Conservation (phyloP, 768 basidiomycete species). For the Lyophyllum shimeji region DNA sequence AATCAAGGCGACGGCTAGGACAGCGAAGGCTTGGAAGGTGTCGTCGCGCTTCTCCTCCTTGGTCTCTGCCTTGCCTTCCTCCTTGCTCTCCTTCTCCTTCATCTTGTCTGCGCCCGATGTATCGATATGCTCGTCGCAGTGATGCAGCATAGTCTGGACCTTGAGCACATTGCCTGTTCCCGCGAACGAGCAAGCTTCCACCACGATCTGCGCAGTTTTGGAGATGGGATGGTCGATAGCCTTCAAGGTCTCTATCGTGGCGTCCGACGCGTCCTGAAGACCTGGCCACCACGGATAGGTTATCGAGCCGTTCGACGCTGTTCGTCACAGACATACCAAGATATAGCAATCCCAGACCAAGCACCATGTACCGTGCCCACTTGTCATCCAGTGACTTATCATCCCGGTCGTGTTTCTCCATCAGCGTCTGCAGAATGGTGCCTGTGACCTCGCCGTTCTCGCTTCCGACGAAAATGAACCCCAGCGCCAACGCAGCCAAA, state of each 20-base stretch:
- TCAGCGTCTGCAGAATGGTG: constrained; percentile 86
- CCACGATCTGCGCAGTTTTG: constrained; percentile 86
- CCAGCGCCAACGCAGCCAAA: constrained; percentile 83
- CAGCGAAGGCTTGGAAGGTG: constrained; percentile 89
- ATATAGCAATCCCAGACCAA: constrained; percentile 89
- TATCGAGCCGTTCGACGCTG: no score
- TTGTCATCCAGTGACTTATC: constrained; percentile 83
- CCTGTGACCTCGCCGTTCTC: constrained; percentile 91
- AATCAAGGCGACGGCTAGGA: constrained; percentile 90
- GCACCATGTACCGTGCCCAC: constrained; percentile 88
- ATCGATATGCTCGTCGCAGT: constrained; percentile 90
- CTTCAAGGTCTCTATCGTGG: constrained; percentile 90
- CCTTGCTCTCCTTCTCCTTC: constrained; percentile 32
- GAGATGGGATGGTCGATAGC: constrained; percentile 92
- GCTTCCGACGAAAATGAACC: constrained; percentile 95
- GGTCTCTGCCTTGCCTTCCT: constrained; percentile 56
- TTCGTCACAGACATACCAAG: constrained; percentile 58
- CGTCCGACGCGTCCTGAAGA: constrained; percentile 89
- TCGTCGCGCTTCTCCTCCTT: constrained; percentile 56
- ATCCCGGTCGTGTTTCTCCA: constrained; percentile 69
- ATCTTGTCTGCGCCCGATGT: constrained; percentile 55
- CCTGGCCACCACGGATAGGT: constrained; percentile 44
- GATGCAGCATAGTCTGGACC: constrained; percentile 88
- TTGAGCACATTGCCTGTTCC: constrained; percentile 95
- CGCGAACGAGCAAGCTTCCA: constrained; percentile 92